phyloP scores from a whole-genome alignment of 176 grass and related monocot genomes.

The Hyparrhenia diplandra region DNA sequence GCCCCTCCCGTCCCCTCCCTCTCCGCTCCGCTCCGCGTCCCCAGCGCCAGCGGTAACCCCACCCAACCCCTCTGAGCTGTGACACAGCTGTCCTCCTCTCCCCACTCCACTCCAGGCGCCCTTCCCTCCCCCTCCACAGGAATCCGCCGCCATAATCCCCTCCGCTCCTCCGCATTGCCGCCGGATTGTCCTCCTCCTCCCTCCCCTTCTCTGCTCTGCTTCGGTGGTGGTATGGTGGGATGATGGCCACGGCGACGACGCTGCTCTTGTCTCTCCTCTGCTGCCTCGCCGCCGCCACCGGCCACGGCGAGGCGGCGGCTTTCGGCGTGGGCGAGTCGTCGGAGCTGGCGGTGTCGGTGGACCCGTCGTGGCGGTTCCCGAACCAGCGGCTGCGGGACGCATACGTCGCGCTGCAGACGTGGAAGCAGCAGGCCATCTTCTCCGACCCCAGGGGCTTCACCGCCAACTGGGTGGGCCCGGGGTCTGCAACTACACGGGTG shows the following conservation, averaged over 20 bases:
- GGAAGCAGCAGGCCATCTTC: slow-evolving; percentile 76
- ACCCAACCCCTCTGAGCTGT: slow-evolving; percentile 33
- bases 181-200: not conserved
- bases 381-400: slow-evolving; percentile 50
- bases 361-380: slow-evolving; percentile 61
- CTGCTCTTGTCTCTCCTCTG: not conserved
- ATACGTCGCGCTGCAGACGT: slow-evolving; percentile 63
- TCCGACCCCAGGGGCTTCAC: slow-evolving; percentile 64
- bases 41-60: not conserved
- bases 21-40: slow-evolving; percentile 18
- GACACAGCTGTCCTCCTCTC: slow-evolving; percentile 50
- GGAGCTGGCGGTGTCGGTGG: slow-evolving; percentile 37
- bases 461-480: slow-evolving; percentile 52
- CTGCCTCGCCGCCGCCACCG: slow-evolving; percentile 16
- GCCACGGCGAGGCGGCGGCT: slow-evolving; percentile 26
- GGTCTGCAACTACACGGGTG: slow-evolving; percentile 59
- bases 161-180: slow-evolving; percentile 2
- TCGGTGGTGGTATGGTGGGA: not conserved
- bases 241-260: slow-evolving; percentile 11
- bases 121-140: not conserved
- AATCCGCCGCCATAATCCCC: slow-evolving; percentile 20
- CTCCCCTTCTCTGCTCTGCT: not conserved
- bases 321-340: slow-evolving; percentile 1
- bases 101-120: slow-evolving; percentile 6
- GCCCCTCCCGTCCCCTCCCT: too few relatives aligned